phyloP scores from a whole-genome alignment of 345 rosid genomes.

The Theobroma cacao region DNA sequence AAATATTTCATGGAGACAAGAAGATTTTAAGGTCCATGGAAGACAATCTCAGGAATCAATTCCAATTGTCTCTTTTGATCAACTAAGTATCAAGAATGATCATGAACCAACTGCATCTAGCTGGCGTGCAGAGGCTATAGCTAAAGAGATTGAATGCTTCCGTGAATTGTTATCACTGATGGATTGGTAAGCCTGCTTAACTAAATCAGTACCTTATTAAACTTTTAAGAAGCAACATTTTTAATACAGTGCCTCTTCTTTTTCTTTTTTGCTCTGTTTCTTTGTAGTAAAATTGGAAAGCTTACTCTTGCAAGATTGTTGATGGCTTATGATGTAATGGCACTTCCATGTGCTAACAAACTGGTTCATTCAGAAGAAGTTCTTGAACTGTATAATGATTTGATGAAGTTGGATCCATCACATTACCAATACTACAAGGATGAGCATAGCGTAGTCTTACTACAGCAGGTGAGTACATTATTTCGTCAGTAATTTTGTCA shows the following conservation, averaged over 20 bases:
- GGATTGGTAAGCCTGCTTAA: slow-evolving; percentile 50
- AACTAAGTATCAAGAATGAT: slow-evolving; percentile 27
- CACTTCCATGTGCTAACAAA: slow-evolving; percentile 25
- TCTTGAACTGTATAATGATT: slow-evolving; percentile 57
- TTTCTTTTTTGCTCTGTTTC: slow-evolving; percentile 6
- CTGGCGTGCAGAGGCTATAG: slow-evolving; percentile 56
- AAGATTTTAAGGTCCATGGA: slow-evolving; percentile 39
- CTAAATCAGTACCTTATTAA: slow-evolving; percentile 5
- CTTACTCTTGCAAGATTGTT: slow-evolving; percentile 85
- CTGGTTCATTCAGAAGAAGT: slow-evolving; percentile 55
- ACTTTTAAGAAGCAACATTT: slow-evolving; percentile 6
- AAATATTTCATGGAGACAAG: slow-evolving; percentile 58
- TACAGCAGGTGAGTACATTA: slow-evolving; percentile 49
- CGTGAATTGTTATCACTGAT: slow-evolving; percentile 44
- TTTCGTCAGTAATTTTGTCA: not conserved
- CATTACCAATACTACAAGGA: slow-evolving; percentile 80
- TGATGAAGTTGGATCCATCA: slow-evolving; percentile 66
- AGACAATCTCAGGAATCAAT: slow-evolving; percentile 36
- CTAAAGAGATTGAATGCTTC: slow-evolving; percentile 55
- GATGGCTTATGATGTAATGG: slow-evolving; percentile 59
- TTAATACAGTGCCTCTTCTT: not conserved
- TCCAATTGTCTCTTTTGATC: slow-evolving; percentile 29
- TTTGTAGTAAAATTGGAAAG: slow-evolving; percentile 86
- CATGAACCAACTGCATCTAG: slow-evolving; percentile 30
- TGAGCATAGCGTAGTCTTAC: slow-evolving; percentile 58